Conservation (phyloP, 805 yeast species). For the Suhomyces emberorum region DNA sequence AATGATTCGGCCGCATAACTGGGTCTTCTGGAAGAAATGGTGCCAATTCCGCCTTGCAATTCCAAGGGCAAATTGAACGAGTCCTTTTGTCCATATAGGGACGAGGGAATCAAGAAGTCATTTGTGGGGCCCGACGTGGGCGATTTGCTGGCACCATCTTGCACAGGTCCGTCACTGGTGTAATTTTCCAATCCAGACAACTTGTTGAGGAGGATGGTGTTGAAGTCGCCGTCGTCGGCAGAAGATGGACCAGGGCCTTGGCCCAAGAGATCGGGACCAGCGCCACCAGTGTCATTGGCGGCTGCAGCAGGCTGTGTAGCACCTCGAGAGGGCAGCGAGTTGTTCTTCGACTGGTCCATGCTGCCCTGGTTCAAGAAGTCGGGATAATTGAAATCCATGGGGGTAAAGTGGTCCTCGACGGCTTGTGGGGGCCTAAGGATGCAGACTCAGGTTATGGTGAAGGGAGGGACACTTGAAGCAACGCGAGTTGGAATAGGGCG, state of each 20-base stretch:
- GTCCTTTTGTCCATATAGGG: constrained; percentile 17
- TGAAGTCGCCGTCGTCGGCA: constrained; percentile 14
- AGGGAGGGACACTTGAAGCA: no score
- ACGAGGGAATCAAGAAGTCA: constrained; percentile 5
- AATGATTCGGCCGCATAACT: constrained; percentile 68
- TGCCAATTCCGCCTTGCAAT: constrained; percentile 62
- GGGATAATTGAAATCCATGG: constrained; percentile 32
- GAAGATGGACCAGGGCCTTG: no score
- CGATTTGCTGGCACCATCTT: constrained; percentile 7
- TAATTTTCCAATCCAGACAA: constrained; percentile 19
- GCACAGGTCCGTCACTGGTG: constrained; percentile 1
- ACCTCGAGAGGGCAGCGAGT: background rate
- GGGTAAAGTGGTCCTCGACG: no score
- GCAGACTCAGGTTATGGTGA: no score
- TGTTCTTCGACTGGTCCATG: no score
- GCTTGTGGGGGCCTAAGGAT: no score
- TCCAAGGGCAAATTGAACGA: constrained; percentile 52
- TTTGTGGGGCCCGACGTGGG: constrained; percentile 9
- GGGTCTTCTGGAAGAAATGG: constrained; percentile 66
- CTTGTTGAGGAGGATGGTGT: constrained; percentile 23
- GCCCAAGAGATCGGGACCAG: no score
- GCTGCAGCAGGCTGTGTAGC: constrained; percentile 1
- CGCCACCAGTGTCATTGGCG: no score
- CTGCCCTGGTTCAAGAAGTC: constrained; percentile 31
- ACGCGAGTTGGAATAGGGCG: no score